phyloP scores from a whole-genome alignment of 495 filamentous ascomycete genomes.

The Glonium stellatum region DNA sequence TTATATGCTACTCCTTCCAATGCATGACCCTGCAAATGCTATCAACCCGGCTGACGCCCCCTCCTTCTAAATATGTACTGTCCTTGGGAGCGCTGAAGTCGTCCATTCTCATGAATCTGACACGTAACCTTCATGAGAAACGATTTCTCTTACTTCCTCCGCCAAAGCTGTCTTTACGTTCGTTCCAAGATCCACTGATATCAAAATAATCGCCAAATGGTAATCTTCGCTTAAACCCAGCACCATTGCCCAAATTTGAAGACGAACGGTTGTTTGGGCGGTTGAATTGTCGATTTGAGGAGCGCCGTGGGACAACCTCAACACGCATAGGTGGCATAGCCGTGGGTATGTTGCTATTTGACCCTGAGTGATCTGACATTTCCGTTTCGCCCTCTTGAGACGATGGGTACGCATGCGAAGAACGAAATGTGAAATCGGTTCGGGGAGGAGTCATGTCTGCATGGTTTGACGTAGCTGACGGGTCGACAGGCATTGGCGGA shows the following conservation, averaged over 20 bases:
- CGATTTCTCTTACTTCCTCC: conserved; percentile 61
- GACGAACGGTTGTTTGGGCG: conserved; percentile 44
- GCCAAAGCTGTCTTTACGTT: conserved; percentile 52
- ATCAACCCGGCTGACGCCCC: neutral
- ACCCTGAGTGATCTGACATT: conserved; percentile 36
- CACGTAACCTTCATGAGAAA: conserved; percentile 46
- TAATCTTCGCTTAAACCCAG: conserved; percentile 72
- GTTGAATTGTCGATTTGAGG: conserved; percentile 39
- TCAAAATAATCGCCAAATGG: conserved; percentile 78
- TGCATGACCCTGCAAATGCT: neutral
- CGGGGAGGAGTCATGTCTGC: conserved; percentile 36
- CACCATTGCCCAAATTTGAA: conserved; percentile 46
- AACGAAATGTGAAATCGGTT: conserved; percentile 63
- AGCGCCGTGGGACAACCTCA: conserved; percentile 49
- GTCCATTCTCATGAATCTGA: neutral
- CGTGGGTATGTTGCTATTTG: conserved; percentile 9
- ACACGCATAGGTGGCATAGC: conserved; percentile 40
- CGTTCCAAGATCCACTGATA: conserved; percentile 57
- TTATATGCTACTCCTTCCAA: conserved; percentile 7
- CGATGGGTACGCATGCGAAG: conserved; percentile 54
- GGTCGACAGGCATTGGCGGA: conserved; percentile 22
- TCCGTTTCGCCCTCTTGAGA: conserved; percentile 59
- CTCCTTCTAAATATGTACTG: conserved; percentile 1
- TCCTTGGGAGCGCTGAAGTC: neutral
- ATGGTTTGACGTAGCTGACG: neutral